Evolutionary conservation across 306 rosid species (phyloP), one percentile per base, ranked within the genome.

Genomic region (Mimosa bimucronata): DNA sequence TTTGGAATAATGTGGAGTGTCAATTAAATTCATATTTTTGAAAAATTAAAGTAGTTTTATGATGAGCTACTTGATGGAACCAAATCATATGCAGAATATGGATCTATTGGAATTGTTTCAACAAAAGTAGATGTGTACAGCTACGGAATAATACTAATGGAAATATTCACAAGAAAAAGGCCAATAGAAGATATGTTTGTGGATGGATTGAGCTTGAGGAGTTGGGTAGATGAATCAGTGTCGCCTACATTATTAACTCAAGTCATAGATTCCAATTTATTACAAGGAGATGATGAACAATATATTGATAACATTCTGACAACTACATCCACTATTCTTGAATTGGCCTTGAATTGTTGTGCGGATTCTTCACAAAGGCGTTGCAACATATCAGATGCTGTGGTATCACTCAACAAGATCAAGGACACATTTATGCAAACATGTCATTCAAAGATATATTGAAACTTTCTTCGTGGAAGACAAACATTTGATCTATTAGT

Each of bases 261-360:
- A 53, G 28, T n/a, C 26, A n/a, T 53, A 19, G 26, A 53, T n/a
- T 53, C 5, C 28, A 53, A 53, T 53, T 7, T 53, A 53, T 0
- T 53, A 19, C 12, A 53, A 8, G 11, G 60, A n/a, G 60, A 52
- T 7, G 28, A 55, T 21, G 61, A 55, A 21, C 61, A 50, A 50
- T 19, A 55, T 21, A 9, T 55, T 55, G 28, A 11, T 2, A 55
- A 55, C 9, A 6, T 55, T 55, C 21, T 21, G 28, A 21, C 5
- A 9, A n/a, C 29, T 9, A 55, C 62, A 9, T 55, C 62, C 1
- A 2, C 13, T 21, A n/a, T 9, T 21, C 28, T 55, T 55, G 6
- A 55, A n/a, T 55, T n/a, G 62, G 62, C 62, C 62, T n/a, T 55
- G 62, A 55, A 55, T 21, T 55, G 62, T 55, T 55, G 28, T 11